phyloP scores from a whole-genome alignment of 2,329 filamentous ascomycete genomes.

The Fusarium nodosum region DNA sequence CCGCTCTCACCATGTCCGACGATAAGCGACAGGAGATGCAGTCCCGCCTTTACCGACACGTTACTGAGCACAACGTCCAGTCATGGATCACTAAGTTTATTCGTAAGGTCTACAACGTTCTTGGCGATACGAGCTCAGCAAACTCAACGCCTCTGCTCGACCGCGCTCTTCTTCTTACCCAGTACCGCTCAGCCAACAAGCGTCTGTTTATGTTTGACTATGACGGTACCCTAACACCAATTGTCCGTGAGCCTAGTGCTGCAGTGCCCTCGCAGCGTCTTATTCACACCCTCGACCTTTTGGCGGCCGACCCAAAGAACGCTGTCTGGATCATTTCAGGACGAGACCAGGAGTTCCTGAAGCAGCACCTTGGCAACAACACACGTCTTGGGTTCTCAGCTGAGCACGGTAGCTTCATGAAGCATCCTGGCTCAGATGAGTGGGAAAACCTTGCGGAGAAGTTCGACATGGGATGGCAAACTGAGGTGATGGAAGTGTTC shows the following conservation, averaged over 20 bases:
- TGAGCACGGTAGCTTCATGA: constrained; percentile 96
- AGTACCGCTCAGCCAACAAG: constrained; percentile 81
- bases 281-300: constrained; percentile 80
- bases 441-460: constrained; percentile 93
- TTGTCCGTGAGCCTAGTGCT: constrained; percentile 90
- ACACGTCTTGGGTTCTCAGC: constrained; percentile 90
- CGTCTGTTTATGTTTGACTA: constrained; percentile 99
- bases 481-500: constrained; percentile 86
- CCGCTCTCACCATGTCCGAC: constrained; percentile 81
- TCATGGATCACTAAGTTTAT: constrained; percentile 87
- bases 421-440: constrained; percentile 77
- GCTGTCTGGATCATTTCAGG: constrained; percentile 99
- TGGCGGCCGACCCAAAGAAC: constrained; percentile 85
- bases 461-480: constrained; percentile 93
- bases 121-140: constrained; percentile 80
- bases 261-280: constrained; percentile 90
- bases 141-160: constrained; percentile 87
- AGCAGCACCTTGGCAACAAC: constrained; percentile 94
- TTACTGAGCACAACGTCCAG: constrained; percentile 87
- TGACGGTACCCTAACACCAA: constrained; percentile 94
- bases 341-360: constrained; percentile 90
- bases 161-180: constrained; percentile 75
- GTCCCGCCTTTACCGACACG: constrained; percentile 81
- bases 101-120: constrained; percentile 81
- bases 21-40: constrained; percentile 78